Base-by-base conservation (phyloP, 1,139 yeast species). In the Sugiyamaella sp. region DNA sequence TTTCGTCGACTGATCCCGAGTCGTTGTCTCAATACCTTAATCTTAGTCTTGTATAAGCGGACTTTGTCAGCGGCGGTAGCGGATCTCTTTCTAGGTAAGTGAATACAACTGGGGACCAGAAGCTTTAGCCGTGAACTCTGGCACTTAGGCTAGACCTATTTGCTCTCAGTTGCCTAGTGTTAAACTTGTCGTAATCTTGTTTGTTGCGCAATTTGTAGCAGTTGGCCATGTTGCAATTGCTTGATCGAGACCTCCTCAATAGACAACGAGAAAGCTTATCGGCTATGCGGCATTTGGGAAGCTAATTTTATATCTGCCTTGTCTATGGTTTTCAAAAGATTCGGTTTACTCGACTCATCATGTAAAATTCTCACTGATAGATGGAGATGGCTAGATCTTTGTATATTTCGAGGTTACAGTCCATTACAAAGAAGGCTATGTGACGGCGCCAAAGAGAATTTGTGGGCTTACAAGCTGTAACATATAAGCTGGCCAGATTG, bases 271-370 rank as follows among this genome's bases (percentile, higher is more conserved):
- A 14, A 24, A 44, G 35, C 14, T 12, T 41, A 25, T 44, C 48
- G 48, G 40, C 17, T 44, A 33, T n/a, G 46, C 33, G 4, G 3
- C 27, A 22, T 12, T 29, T 12, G 24, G 27, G n/a, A 44, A 27
- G 14, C 46, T 43, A 44, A 32, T 29, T 32, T 32, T 8, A 20
- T 24, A 41, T 32, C 20, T 44, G 39, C 47, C 17, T 44, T 29
- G 47, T 20, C 9, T n/a, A 12, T 39, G 12, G n/a, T n/a, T 37
- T 16, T 9, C 14, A 16, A 27, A 27, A 44, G 48, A 33, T 44
- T 44, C 48, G 48, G 48, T 44, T n/a, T 44, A 44, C 32, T 33
- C 48, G 37, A 27, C 48, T 44, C 47, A 43, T 3, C n/a, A 6
- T 17, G 16, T 6, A 41, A 25, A 10, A 14, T 9, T 14, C 45